Percentiles rank a stretch among this genome's conserved stretches.
phyloP scores from a whole-genome alignment of 176 grass and related monocot species.

The Juncus effusus region DNA sequence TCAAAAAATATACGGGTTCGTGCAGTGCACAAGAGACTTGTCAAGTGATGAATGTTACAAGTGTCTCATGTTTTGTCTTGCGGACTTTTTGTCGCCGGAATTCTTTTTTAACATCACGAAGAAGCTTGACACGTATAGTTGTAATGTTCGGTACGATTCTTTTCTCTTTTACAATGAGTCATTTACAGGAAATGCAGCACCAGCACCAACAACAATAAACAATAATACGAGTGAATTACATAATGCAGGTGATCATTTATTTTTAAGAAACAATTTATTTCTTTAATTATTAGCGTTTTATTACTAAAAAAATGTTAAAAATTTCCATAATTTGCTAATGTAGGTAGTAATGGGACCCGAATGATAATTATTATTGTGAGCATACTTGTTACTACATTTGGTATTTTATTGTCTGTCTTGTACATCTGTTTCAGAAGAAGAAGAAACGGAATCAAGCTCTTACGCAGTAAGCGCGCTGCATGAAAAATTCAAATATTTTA shows the following conservation, averaged over 20 bases:
- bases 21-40: slow-evolving; percentile 53
- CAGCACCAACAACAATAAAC: not conserved
- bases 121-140: not conserved
- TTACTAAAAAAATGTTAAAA: not conserved
- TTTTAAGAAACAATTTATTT: not conserved
- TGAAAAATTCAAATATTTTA: not conserved
- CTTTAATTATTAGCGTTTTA: slow-evolving; percentile 1
- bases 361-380: slow-evolving; percentile 29
- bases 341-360: not conserved
- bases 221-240: too few species aligned
- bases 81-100: too few species aligned
- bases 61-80: slow-evolving; percentile 25
- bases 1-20: slow-evolving; percentile 36
- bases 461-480: too few species aligned
- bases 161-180: slow-evolving; percentile 30
- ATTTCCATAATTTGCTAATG: too few species aligned
- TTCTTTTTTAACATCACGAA: not conserved
- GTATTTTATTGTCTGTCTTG: slow-evolving; percentile 14
- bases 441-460: not conserved
- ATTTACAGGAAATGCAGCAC: slow-evolving; percentile 8
- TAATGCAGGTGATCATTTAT: too few species aligned
- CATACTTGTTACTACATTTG: slow-evolving; percentile 13
- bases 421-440: slow-evolving; percentile 11
- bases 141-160: slow-evolving; percentile 39
- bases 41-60: slow-evolving; percentile 18